Evolutionary conservation across 2,329 filamentous ascomycete genomes (phyloP), one percentile per base, ranked within the genome.

Genomic region (Juglanconis sp.): DNA sequence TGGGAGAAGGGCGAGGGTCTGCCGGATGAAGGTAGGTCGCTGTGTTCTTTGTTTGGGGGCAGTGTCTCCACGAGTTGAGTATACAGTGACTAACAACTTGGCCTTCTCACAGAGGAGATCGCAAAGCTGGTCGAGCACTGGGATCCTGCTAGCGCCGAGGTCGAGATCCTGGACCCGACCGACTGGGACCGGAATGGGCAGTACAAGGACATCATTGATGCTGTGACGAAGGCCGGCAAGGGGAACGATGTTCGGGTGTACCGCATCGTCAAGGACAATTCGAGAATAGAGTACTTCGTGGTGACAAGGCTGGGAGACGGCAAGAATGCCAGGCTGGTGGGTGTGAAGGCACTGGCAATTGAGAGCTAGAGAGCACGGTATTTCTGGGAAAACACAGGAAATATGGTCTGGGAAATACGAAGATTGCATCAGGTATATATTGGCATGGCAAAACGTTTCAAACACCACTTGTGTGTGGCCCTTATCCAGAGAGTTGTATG

Each of bases 221-320:
- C 89, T 13, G 87, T 93, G 53, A 81, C 82, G 65, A 78, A 85
- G 71, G 87, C 82, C 13, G 82, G 81, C 30, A 78, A 81, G 70
- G 85, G 89, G 2, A 82, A 80, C 63, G 87, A 91, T 64, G 84
- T 94, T 56, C 85, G 87, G 70, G 87, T 96, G 30, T 96, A 95
- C 69, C 80, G 84, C 56, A 85, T 96, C 8, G 77, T 81, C 61
- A 79, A 84, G 67, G 86, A 83, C 49, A 77, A 78, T 11, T 85
- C 87, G 32, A 82, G 88, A 70, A 80, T 81, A 13, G 90, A 96
- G 75, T 96, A 96, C 74, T 96, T 88, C 82, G 77, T 96, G 61
- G 77, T 96, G 51, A 85, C 84, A 30, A 72, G 89, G 66, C 81
- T 87, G 68, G 75, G 76, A 51, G 79, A 84, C 65, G 78, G 74